phyloP scores from a whole-genome alignment of 139 green algal genomes.

The Trebouxia sp. region DNA sequence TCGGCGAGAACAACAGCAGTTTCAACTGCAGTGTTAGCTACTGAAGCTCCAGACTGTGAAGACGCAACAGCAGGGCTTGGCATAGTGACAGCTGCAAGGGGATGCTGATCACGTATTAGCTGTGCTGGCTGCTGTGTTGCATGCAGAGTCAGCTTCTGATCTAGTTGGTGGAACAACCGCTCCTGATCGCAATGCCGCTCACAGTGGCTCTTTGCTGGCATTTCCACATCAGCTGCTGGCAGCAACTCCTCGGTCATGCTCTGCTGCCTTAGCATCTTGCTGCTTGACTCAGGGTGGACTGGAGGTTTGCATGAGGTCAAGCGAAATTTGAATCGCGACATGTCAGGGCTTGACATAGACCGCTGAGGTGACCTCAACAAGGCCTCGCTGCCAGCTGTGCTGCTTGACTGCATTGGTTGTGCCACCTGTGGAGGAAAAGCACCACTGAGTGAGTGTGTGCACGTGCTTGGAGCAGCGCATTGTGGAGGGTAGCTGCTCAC shows the following conservation, averaged over 20 bases:
- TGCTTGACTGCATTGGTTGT: too few relatives aligned
- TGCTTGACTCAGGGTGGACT: background rate
- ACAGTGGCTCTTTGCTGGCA: background rate
- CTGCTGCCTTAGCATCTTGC: background rate
- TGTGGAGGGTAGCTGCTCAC: too few relatives aligned
- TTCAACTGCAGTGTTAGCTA: background rate
- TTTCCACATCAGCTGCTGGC: background rate
- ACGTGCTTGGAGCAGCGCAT: too few relatives aligned
- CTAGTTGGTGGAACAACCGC: conserved; percentile 3
- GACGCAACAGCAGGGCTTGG: too few relatives aligned
- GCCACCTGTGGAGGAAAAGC: too few relatives aligned
- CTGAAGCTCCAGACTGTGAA: background rate
- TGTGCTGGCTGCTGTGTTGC: background rate
- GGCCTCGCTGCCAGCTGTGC: too few relatives aligned
- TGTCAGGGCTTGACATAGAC: conserved; percentile 13
- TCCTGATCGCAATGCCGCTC: conserved; percentile 2
- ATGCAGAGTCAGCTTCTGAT: conserved; percentile 1
- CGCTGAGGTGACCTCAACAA: background rate
- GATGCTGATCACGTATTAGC: background rate
- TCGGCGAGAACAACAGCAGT: background rate
- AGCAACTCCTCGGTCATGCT: background rate
- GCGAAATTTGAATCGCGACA: conserved; percentile 11
- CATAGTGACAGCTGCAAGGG: too few relatives aligned
- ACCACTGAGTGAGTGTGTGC: too few relatives aligned
- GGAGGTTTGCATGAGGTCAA: background rate